Evolutionary conservation across 768 basidiomycete genomes (phyloP).

Genomic region (Trametes sanguinea): DNA sequence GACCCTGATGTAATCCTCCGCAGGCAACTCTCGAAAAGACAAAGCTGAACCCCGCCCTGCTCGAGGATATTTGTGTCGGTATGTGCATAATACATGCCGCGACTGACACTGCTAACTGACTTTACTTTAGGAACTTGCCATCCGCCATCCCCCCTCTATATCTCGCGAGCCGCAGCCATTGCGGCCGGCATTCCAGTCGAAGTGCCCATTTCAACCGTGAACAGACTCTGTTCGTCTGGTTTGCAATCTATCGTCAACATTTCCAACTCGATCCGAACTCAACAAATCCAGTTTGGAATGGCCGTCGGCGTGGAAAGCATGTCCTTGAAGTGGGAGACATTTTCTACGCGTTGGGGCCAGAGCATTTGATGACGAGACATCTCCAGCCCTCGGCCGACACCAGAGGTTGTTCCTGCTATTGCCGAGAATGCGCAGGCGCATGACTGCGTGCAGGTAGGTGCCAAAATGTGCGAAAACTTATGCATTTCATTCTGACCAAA

Average conservation of each 20-base stretch:
- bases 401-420: slow-evolving; percentile 60
- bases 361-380: slow-evolving; percentile 6
- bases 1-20: neutral
- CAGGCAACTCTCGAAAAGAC: slow-evolving; percentile 71
- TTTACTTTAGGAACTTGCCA: slow-evolving; percentile 69
- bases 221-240: slow-evolving; percentile 92
- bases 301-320: slow-evolving; percentile 85
- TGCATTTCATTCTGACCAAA: too few relatives aligned
- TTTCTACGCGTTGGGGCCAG: neutral
- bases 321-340: slow-evolving; percentile 60
- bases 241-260: slow-evolving; percentile 92
- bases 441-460: slow-evolving; percentile 70
- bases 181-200: slow-evolving; percentile 86
- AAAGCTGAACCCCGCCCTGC: slow-evolving; percentile 64
- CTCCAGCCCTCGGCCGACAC: slow-evolving; percentile 73
- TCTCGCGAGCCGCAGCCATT: slow-evolving; percentile 84
- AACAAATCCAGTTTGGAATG: slow-evolving; percentile 84
- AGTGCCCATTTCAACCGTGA: slow-evolving; percentile 88
- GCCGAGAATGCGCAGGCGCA: slow-evolving; percentile 62
- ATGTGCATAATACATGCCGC: slow-evolving; percentile 24
- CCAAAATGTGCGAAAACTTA: neutral
- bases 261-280: slow-evolving; percentile 81
- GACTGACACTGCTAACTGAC: too few relatives aligned
- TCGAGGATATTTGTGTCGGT: slow-evolving; percentile 88
- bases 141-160: slow-evolving; percentile 76